A percentile compares a stretch with the other conserved stretches of the same genome.
phyloP scores from a whole-genome alignment of 768 basidiomycete species.

The Tricholoma hemisulphureum region DNA sequence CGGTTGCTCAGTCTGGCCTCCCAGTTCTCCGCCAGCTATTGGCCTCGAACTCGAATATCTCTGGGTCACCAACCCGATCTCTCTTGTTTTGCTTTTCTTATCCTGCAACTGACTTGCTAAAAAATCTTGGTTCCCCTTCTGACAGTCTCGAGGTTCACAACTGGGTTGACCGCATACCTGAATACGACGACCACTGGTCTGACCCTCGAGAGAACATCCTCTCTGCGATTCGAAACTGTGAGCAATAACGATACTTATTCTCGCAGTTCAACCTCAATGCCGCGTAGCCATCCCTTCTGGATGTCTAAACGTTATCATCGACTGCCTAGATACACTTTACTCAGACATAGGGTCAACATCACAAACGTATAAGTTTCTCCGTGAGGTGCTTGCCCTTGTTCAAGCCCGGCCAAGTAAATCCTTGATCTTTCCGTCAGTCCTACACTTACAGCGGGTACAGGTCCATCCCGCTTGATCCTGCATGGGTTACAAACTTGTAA shows the following conservation, averaged over 20 bases:
- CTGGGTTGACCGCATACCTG: slow-evolving; percentile 50
- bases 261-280: slow-evolving; percentile 9
- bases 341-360: slow-evolving; percentile 57
- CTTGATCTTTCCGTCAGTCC: neutral
- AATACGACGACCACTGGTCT: slow-evolving; percentile 40
- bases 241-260: slow-evolving; percentile 8
- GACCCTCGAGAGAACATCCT: slow-evolving; percentile 40
- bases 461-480: slow-evolving; percentile 56
- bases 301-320: slow-evolving; percentile 64
- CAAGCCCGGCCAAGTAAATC: slow-evolving; percentile 47
- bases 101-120: slow-evolving; percentile 42
- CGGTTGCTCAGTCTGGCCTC: slow-evolving; percentile 53
- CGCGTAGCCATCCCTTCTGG: slow-evolving; percentile 36
- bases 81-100: slow-evolving; percentile 62
- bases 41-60: slow-evolving; percentile 17
- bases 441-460: slow-evolving; percentile 24
- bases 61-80: slow-evolving; percentile 18
- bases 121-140: slow-evolving; percentile 20
- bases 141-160: slow-evolving; percentile 45
- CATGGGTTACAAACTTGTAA: slow-evolving; percentile 52
- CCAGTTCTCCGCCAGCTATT: slow-evolving; percentile 54
- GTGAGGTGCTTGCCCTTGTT: slow-evolving; percentile 43
- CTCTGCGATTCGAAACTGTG: slow-evolving; percentile 41
- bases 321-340: slow-evolving; percentile 67
- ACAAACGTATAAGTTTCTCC: slow-evolving; percentile 52